Evolutionary conservation across 352 stramenopile genomes (phyloP).

Genomic region (Phytophthora chlamydospora): DNA sequence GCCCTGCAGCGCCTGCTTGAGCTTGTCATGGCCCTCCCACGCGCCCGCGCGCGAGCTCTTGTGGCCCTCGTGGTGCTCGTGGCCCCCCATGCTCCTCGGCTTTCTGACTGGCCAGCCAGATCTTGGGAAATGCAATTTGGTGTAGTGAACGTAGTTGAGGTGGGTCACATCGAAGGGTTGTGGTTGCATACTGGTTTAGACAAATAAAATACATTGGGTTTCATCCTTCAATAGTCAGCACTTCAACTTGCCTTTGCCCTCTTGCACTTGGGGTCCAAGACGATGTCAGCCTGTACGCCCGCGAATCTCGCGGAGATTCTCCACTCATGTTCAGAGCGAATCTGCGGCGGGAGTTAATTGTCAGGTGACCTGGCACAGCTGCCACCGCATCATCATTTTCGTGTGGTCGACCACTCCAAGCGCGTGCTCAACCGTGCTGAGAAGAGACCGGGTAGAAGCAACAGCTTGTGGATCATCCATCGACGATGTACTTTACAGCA

Average conservation of each 20-base stretch:
- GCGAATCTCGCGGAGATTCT: no score
- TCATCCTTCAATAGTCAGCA: no score
- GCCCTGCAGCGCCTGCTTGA: slow-evolving; percentile 71
- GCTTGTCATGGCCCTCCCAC: slow-evolving; percentile 76
- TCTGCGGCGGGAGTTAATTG: no score
- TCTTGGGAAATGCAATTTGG: slow-evolving; percentile 14
- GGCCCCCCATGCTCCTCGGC: slow-evolving; percentile 31
- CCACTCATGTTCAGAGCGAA: no score
- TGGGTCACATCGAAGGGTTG: not conserved
- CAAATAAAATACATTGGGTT: not conserved
- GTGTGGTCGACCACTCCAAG: not conserved
- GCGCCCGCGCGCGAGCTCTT: slow-evolving; percentile 32
- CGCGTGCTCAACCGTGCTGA: no score
- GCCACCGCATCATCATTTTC: not conserved
- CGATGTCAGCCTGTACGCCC: no score
- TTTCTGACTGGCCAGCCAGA: slow-evolving; percentile 42
- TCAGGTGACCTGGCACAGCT: no score
- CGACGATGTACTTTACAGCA: no score
- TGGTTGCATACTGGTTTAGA: not conserved
- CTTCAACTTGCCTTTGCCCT: no score
- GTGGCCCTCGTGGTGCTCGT: slow-evolving; percentile 38
- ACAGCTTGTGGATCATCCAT: not conserved
- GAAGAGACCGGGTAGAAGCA: no score
- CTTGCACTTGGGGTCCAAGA: no score
- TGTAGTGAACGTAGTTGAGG: not conserved